Conservation (phyloP, 805 yeast species). For the Saccharomycopsis javanensis region DNA sequence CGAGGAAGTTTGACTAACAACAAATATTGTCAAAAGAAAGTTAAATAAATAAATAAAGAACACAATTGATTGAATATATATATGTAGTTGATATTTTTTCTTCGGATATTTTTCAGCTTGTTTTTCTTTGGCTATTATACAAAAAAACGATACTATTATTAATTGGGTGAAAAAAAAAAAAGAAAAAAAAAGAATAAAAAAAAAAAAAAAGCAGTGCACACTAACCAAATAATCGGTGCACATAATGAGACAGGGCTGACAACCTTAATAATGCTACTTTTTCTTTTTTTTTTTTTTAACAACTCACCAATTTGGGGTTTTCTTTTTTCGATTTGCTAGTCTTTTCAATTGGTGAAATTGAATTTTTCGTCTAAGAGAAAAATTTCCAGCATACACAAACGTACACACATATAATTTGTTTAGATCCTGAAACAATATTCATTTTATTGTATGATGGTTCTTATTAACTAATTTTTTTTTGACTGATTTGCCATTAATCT, state of each 20-base stretch:
- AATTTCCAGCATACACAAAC: neutral
- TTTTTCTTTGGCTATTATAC: slow-evolving; percentile 8
- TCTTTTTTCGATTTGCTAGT: neutral
- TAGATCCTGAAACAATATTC: slow-evolving; percentile 1
- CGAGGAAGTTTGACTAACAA: neutral
- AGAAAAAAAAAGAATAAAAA: neutral
- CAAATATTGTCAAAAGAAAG: no score
- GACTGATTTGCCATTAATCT: slow-evolving; percentile 3
- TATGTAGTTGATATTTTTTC: neutral
- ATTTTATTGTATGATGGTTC: no score
- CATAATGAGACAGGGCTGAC: neutral
- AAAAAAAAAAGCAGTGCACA: neutral
- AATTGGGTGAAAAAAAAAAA: neutral
- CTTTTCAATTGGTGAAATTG: neutral
- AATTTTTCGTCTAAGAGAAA: neutral
- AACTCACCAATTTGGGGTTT: neutral
- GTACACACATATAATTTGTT: neutral
- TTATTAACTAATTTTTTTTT: neutral
- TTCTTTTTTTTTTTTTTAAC: neutral
- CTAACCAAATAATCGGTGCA: no score
- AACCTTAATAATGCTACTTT: neutral
- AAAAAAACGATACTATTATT: neutral
- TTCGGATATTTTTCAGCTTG: slow-evolving; percentile 2
- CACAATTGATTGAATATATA: neutral
- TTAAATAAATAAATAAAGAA: no score